These are phyloP conservation scores for Candida jianshihensis DNA, from an alignment of 805 yeast species.

Conservation along the genomic window DNA sequence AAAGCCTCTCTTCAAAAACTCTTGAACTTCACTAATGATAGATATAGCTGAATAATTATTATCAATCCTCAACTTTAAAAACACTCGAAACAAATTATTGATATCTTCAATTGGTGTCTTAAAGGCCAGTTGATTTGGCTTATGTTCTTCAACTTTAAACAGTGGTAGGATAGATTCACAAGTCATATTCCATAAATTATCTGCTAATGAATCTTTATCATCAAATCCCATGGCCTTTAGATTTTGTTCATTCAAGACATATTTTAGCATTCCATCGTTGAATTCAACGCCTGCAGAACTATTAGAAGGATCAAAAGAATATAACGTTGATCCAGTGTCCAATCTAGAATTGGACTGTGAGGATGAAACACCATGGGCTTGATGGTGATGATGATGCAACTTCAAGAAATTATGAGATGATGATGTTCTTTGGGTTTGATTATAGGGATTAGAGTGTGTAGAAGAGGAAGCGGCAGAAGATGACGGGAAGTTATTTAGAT, in stretches of 20 bases:
- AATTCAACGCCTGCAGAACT: conserved; percentile 15
- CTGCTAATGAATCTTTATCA: conserved; percentile 35
- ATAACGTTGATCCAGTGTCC: conserved; percentile 27
- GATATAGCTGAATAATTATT: conserved; percentile 29
- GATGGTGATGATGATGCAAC: conserved; percentile 15
- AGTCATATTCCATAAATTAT: conserved; percentile 44
- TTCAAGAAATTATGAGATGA: conserved; percentile 18
- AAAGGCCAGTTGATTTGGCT: conserved; percentile 15
- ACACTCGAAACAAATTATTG: conserved; percentile 39
- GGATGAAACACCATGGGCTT: conserved; percentile 25
- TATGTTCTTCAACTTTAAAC: conserved; percentile 36
- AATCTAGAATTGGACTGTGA: conserved; percentile 31
- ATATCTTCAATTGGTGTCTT: conserved; percentile 52
- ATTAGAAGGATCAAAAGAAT: conserved; percentile 27
- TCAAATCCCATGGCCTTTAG: conserved; percentile 23
- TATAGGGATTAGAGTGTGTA: background rate
- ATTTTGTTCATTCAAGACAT: conserved; percentile 25
- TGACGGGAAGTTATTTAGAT: background rate
- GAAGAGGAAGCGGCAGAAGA: background rate
- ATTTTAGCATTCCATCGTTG: conserved; percentile 22
- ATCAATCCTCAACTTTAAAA: conserved; percentile 30
- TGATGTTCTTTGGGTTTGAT: conserved; percentile 1
- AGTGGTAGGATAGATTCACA: conserved; percentile 36
- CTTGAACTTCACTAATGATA: conserved; percentile 38
- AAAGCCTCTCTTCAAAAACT: conserved; percentile 38